Evolutionary conservation across 2,329 filamentous ascomycete species (phyloP).

Genomic region (Hyphodiscus sp.): DNA sequence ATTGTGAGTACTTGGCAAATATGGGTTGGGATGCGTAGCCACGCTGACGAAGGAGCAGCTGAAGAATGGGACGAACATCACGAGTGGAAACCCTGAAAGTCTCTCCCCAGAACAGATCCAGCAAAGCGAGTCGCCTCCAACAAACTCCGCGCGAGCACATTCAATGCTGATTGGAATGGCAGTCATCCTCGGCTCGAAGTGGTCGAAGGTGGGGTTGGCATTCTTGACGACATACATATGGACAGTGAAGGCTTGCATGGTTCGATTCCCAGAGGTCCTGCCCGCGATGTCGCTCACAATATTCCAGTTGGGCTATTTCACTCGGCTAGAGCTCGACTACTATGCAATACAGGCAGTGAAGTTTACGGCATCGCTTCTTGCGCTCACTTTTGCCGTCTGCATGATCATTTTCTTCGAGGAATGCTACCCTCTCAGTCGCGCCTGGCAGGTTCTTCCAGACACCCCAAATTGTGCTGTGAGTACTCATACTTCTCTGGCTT

Average conservation of each 20-base stretch:
- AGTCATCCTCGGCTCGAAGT: not conserved
- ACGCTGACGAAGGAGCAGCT: not conserved
- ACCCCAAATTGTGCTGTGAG: conserved; percentile 17
- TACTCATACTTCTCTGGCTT: not conserved
- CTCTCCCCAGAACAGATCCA: not conserved
- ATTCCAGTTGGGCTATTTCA: no score
- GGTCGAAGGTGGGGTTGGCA: not conserved
- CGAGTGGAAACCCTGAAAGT: not conserved
- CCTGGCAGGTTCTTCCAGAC: conserved; percentile 16
- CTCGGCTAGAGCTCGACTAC: no score
- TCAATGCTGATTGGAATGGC: not conserved
- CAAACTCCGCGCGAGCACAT: not conserved
- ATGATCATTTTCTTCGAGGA: conserved; percentile 14
- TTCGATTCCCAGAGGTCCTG: not conserved
- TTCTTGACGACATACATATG: not conserved
- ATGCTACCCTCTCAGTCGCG: conserved; percentile 13
- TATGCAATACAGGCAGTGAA: conserved; percentile 1
- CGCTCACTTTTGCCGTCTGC: conserved; percentile 13
- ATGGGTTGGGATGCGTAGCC: not conserved
- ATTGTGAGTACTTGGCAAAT: conserved; percentile 7
- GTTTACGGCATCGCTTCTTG: conserved; percentile 5
- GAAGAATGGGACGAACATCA: not conserved
- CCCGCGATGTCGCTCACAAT: no score
- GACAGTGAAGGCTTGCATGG: not conserved
- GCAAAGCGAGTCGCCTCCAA: not conserved